Percentiles rank a stretch among this genome's conserved stretches.
phyloP scores from a whole-genome alignment of 768 basidiomycete species.

The Punctularia strigosozonata region DNA sequence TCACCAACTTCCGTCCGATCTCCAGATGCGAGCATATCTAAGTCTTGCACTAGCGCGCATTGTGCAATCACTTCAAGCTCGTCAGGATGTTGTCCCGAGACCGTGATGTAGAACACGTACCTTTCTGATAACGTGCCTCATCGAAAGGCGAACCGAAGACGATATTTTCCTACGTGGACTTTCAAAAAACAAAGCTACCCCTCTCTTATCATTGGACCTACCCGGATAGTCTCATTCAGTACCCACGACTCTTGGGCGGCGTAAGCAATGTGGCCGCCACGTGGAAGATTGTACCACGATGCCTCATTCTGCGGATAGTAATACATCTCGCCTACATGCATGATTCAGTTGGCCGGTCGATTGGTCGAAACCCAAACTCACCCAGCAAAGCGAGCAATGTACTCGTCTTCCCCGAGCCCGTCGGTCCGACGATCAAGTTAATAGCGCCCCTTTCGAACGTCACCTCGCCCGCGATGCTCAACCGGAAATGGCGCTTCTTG shows the following conservation, averaged over 20 bases:
- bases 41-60: slow-evolving; percentile 11
- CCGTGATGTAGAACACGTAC: slow-evolving; percentile 7
- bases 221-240: slow-evolving; percentile 29
- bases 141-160: slow-evolving; percentile 36
- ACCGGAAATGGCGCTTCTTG: slow-evolving; percentile 13
- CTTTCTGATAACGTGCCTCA: slow-evolving; percentile 29
- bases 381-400: slow-evolving; percentile 20
- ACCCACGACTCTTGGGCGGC: slow-evolving; percentile 40
- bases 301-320: slow-evolving; percentile 17
- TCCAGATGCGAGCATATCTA: slow-evolving; percentile 8
- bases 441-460: slow-evolving; percentile 16
- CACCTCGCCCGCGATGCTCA: slow-evolving; percentile 17
- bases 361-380: too few species aligned
- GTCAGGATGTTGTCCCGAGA: background rate
- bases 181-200: background rate
- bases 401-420: slow-evolving; percentile 20
- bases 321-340: slow-evolving; percentile 20
- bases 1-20: slow-evolving; percentile 18
- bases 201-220: slow-evolving; percentile 1
- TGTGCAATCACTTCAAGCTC: slow-evolving; percentile 12
- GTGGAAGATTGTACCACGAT: slow-evolving; percentile 30
- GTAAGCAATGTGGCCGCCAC: slow-evolving; percentile 32
- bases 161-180: slow-evolving; percentile 44
- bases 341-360: too few species aligned
- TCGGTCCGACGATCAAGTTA: slow-evolving; percentile 21